phyloP scores from a whole-genome alignment of 2,329 filamentous ascomycete genomes.

The Botrytis byssoidea region DNA sequence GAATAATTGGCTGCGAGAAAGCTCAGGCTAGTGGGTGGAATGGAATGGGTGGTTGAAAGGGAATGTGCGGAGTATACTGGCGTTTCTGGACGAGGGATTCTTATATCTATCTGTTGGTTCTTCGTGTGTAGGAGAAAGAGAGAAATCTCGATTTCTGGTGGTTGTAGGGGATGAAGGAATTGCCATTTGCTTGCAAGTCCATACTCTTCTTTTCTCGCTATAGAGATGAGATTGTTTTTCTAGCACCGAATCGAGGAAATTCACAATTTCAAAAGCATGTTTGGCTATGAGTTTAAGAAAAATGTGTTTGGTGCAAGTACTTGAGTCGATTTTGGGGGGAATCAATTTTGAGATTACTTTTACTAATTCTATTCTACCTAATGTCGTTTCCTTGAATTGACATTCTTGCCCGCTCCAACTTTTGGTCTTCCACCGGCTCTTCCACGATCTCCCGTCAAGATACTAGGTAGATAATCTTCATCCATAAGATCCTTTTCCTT shows the following conservation, averaged over 20 bases:
- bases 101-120: not conserved
- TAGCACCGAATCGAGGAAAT: not conserved
- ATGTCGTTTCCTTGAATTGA: slow-evolving; percentile 74
- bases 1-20: not conserved
- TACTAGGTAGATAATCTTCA: slow-evolving; percentile 82
- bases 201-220: not conserved
- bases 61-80: slow-evolving; percentile 20
- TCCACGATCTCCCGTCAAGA: slow-evolving; percentile 76
- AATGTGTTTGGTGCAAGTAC: not conserved
- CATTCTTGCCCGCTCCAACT: slow-evolving; percentile 80
- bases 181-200: not conserved
- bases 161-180: not conserved
- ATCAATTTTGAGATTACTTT: slow-evolving; percentile 20
- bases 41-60: not conserved
- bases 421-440: slow-evolving; percentile 65
- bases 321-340: not conserved
- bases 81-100: slow-evolving; percentile 16
- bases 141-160: not conserved
- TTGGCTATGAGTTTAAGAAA: not conserved
- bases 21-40: not conserved
- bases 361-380: slow-evolving; percentile 33
- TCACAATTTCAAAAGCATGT: slow-evolving; percentile 8
- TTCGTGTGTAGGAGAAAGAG: not conserved
- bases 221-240: not conserved
- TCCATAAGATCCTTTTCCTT: slow-evolving; percentile 88